Conservation (phyloP, 495 filamentous ascomycete species). For the Bacidia rubella region DNA sequence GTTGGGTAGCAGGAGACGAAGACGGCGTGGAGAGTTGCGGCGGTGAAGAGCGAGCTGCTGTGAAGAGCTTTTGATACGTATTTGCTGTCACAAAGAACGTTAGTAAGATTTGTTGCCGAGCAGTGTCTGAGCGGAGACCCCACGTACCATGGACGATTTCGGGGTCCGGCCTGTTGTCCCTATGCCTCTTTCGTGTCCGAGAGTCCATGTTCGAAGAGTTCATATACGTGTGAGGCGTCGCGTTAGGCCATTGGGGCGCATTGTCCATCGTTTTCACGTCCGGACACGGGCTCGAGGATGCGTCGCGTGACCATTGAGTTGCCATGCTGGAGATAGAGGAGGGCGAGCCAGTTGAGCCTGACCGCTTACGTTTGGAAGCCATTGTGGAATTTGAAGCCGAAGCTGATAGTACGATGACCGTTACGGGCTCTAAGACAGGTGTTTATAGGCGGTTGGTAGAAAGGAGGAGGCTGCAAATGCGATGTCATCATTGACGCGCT, state of each 20-base stretch:
- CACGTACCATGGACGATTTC: constrained; percentile 30
- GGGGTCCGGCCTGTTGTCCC: constrained; percentile 35
- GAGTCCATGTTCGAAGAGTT: constrained; percentile 32
- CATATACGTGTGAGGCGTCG: neutral
- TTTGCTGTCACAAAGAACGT: constrained; percentile 11
- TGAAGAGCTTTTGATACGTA: constrained; percentile 30
- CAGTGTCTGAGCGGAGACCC: neutral
- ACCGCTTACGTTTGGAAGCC: constrained; percentile 41
- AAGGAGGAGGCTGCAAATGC: neutral
- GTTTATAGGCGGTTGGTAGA: neutral
- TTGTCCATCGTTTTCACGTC: constrained; percentile 11
- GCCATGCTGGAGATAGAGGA: constrained; percentile 24
- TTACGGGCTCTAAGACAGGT: no score
- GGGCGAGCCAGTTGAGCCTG: constrained; percentile 24
- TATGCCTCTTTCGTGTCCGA: constrained; percentile 39
- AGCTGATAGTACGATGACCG: no score
- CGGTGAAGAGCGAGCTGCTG: constrained; percentile 32
- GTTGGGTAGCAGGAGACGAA: neutral
- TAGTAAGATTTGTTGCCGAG: neutral
- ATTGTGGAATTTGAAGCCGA: no score
- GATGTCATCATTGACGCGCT: neutral
- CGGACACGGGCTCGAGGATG: constrained; percentile 10
- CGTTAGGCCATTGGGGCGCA: neutral
- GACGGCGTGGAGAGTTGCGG: constrained; percentile 18
- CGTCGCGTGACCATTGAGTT: constrained; percentile 19